These are phyloP conservation scores for Rhizophagus prolifer DNA, from an alignment of 192 early-diverging fungal genomes.

Conservation along the genomic window DNA sequence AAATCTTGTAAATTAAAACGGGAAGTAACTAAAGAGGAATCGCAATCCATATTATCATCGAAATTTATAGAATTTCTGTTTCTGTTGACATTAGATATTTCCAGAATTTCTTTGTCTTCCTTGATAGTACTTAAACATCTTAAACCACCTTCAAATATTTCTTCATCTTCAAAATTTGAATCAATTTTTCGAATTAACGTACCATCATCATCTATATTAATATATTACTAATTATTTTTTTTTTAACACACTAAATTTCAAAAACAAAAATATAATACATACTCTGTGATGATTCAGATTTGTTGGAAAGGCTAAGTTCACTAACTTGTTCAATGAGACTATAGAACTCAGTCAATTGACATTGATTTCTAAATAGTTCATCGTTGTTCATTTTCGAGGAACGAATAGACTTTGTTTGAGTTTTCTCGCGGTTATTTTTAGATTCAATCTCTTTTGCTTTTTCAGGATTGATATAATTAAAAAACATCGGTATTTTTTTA, in stretches of 20 bases:
- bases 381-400: background rate
- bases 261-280: background rate
- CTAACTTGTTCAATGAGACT: background rate
- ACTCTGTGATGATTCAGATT: background rate
- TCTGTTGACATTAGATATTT: background rate
- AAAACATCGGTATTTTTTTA: background rate
- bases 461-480: background rate
- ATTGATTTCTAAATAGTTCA: background rate
- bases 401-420: background rate
- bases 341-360: background rate
- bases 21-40: background rate
- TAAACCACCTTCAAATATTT: background rate
- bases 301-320: background rate
- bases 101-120: background rate
- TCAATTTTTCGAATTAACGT: background rate
- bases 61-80: background rate
- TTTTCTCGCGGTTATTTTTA: background rate
- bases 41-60: background rate
- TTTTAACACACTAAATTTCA: background rate
- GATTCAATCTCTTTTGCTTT: background rate
- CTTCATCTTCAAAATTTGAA: background rate
- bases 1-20: background rate
- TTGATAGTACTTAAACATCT: background rate
- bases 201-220: background rate
- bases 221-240: background rate